Base-by-base conservation (phyloP, 768 basidiomycete species). In the Pleurotus salmoneostramineus region DNA sequence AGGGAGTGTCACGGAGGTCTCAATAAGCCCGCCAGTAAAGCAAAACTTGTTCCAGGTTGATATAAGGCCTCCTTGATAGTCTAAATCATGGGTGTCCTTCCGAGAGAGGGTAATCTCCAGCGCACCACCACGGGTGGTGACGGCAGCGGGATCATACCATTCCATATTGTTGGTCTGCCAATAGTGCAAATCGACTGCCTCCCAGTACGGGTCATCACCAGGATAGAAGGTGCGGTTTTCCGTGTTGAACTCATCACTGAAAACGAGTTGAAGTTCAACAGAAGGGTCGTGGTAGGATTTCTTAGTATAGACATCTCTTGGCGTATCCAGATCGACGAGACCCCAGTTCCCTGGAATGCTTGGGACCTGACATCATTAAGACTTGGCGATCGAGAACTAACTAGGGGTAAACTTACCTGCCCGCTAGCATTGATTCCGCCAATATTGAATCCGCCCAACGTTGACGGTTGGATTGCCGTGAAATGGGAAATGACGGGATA, bases 201-300 rank as follows among this genome's bases (percentile, higher is more conserved):
- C 91, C 91, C 91, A 93, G 68, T 88, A 94, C 5, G 93, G 89
- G 70, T 95, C 93, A 68, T 95, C 91, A 57, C 91, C 92, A 50
- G 87, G 87, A 69, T 88, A 92, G 69, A 95, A 95, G 0, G 88
- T 82, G 37, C 94, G 83, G 12, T 89, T 87, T 4, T 88, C 85
- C 6, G 73, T 74, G 58, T 95, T 86, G 72, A 95, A 95, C 70
- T 95, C 94, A 70, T 95, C 93, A 42, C 89, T 91, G 69, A 93
- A 95, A 3, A 93, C 85, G 10, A 96, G 79, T 57, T 86, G 83
- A 69, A 86, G 62, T 62, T 79, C 69, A 52, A 79, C 71, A 7
- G 74, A 72, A 21, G 87, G 79, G 63, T 87, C 77, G 15, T 69
- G 64, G 62, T 80, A 85, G 4, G 84, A 83, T 5, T 69, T 64